Evolutionary conservation across 495 filamentous ascomycete species (phyloP).

Genomic region (Aspergillus egyptiacus): DNA sequence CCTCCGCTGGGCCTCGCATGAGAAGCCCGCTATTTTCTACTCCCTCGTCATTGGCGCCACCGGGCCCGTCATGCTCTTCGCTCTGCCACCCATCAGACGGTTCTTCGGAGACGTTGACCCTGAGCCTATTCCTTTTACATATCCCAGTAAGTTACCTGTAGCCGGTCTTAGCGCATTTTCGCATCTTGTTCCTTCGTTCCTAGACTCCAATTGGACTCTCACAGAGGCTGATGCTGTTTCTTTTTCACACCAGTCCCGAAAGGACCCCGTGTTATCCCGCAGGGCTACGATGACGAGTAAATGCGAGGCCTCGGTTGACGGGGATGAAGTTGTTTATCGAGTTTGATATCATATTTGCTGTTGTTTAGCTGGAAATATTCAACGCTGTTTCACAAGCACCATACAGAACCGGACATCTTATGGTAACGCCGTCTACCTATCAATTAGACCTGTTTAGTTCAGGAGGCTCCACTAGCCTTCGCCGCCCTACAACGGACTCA

Average conservation of each 20-base stretch:
- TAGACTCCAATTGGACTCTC: neutral
- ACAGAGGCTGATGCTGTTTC: neutral
- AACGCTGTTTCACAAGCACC: neutral
- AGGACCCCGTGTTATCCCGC: constrained; percentile 62
- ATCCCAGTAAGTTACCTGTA: constrained; percentile 64
- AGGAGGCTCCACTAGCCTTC: neutral
- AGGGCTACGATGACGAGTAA: constrained; percentile 70
- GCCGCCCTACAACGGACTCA: neutral
- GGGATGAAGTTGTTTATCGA: constrained; percentile 15
- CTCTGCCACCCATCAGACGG: constrained; percentile 62
- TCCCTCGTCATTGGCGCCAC: constrained; percentile 63
- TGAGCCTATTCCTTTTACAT: constrained; percentile 73
- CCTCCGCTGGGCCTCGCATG: constrained; percentile 77
- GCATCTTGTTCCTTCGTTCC: neutral
- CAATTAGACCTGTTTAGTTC: neutral
- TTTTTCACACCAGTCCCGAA: constrained; percentile 58
- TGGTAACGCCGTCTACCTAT: neutral
- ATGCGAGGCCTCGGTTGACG: constrained; percentile 8
- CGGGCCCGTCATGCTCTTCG: constrained; percentile 63
- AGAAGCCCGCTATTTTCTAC: constrained; percentile 85
- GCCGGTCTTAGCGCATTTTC: neutral
- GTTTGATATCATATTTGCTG: constrained; percentile 17
- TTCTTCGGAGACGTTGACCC: constrained; percentile 64
- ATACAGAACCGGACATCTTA: neutral
- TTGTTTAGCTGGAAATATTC: constrained; percentile 20